These are phyloP conservation scores for Saccharomycopsis phalli DNA, from an alignment of 1,139 yeast genomes.

Conservation along the genomic window DNA sequence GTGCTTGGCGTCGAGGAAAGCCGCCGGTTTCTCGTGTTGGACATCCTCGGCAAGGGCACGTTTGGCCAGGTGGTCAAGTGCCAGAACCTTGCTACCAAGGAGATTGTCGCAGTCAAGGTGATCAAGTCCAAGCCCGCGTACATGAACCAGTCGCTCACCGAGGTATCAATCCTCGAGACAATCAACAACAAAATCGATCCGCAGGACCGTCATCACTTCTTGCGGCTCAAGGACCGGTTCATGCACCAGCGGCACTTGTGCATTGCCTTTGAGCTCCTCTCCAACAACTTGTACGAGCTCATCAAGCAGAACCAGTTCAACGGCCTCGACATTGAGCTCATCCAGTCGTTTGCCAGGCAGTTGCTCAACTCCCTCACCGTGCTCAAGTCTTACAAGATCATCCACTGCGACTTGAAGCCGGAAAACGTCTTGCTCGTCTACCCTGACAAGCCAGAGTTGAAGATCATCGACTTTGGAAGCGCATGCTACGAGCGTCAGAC, in stretches of 20 bases:
- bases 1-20: constrained; percentile 85
- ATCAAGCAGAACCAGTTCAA: constrained; percentile 90
- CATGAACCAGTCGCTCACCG: constrained; percentile 85
- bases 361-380: constrained; percentile 72
- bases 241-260: constrained; percentile 91
- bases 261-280: constrained; percentile 80
- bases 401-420: constrained; percentile 95
- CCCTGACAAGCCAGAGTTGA: constrained; percentile 80
- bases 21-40: constrained; percentile 78
- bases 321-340: constrained; percentile 76
- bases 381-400: constrained; percentile 73
- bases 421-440: constrained; percentile 81
- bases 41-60: constrained; percentile 91
- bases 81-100: constrained; percentile 81
- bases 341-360: constrained; percentile 71
- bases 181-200: constrained; percentile 67
- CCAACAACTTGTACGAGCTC: constrained; percentile 82
- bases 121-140: constrained; percentile 90
- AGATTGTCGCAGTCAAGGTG: constrained; percentile 89
- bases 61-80: constrained; percentile 94
- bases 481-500: constrained; percentile 92
- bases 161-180: constrained; percentile 77
- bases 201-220: constrained; percentile 60
- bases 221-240: constrained; percentile 77
- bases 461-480: constrained; percentile 93